phyloP scores from a whole-genome alignment of 148 eudicot genomes.

The Chenopodium formosanum region DNA sequence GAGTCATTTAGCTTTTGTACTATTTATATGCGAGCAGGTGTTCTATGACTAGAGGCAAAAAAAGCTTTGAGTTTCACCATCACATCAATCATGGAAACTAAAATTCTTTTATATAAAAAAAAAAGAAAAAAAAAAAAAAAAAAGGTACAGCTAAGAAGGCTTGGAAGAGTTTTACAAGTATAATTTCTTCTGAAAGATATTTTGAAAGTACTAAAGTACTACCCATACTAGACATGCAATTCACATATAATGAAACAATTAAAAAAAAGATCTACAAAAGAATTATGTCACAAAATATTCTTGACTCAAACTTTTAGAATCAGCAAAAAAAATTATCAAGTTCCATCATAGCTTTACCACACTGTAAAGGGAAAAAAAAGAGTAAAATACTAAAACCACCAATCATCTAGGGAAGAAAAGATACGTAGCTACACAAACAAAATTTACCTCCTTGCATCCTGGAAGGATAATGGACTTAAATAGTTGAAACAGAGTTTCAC shows the following conservation, averaged over 20 bases:
- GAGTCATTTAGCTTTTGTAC: background rate
- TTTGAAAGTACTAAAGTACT: background rate
- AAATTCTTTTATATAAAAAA: background rate
- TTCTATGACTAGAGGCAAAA: background rate
- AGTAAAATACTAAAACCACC: background rate
- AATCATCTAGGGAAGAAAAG: background rate
- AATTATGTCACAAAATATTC: background rate
- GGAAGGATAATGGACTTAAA: constrained; percentile 77
- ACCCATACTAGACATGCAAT: background rate
- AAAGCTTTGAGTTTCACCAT: background rate
- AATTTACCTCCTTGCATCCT: constrained; percentile 66
- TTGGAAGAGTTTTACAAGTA: background rate
- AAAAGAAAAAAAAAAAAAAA: background rate
- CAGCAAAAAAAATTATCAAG: background rate
- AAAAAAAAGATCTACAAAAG: background rate
- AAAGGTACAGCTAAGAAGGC: background rate
- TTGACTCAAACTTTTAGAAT: background rate
- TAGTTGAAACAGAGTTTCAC: constrained; percentile 83
- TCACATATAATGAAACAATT: background rate
- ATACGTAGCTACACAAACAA: background rate
- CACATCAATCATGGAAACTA: background rate
- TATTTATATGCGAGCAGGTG: background rate
- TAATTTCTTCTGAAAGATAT: background rate
- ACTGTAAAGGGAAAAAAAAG: background rate
- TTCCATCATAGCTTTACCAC: background rate